Evolutionary conservation across 805 yeast species (phyloP).

Genomic region (Komagataella mondaviorum): DNA sequence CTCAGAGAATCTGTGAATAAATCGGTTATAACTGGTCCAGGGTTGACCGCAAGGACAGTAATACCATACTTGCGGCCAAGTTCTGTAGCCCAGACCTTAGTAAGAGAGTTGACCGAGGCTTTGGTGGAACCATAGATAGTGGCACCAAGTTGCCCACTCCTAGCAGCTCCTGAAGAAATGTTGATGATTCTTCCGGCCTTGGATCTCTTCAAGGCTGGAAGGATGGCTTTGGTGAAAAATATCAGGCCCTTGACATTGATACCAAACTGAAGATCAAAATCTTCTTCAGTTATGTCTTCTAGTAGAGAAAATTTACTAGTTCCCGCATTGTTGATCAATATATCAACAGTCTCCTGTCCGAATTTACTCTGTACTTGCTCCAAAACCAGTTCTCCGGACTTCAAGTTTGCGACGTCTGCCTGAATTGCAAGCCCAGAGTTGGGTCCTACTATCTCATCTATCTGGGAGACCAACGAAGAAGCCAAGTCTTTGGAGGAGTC

Average conservation of each 20-base stretch:
- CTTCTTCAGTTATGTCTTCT: slow-evolving; percentile 2
- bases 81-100: slow-evolving; percentile 8
- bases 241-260: slow-evolving; percentile 5
- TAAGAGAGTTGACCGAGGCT: slow-evolving; percentile 8
- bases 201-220: slow-evolving; percentile 4
- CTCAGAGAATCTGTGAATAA: slow-evolving; percentile 5
- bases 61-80: slow-evolving; percentile 7
- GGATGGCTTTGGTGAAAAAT: slow-evolving; percentile 3
- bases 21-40: slow-evolving; percentile 7
- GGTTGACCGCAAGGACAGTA: slow-evolving; percentile 7
- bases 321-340: slow-evolving; percentile 11
- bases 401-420: slow-evolving; percentile 2
- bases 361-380: slow-evolving; percentile 3
- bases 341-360: slow-evolving; percentile 5
- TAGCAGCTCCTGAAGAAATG: slow-evolving; percentile 5
- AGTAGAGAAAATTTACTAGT: slow-evolving; percentile 4
- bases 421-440: slow-evolving; percentile 5
- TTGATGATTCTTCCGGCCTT: slow-evolving; percentile 6
- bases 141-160: slow-evolving; percentile 3
- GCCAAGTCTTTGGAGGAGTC: slow-evolving; percentile 1
- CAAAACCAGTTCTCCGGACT: slow-evolving; percentile 2
- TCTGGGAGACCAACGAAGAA: slow-evolving; percentile 2
- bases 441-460: slow-evolving; percentile 1
- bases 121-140: slow-evolving; percentile 7
- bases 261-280: slow-evolving; percentile 3